A percentile compares a stretch with the other conserved stretches of the same genome.
Conservation (phyloP, 2,329 filamentous ascomycete species). For the Fusarium cicatricum region DNA sequence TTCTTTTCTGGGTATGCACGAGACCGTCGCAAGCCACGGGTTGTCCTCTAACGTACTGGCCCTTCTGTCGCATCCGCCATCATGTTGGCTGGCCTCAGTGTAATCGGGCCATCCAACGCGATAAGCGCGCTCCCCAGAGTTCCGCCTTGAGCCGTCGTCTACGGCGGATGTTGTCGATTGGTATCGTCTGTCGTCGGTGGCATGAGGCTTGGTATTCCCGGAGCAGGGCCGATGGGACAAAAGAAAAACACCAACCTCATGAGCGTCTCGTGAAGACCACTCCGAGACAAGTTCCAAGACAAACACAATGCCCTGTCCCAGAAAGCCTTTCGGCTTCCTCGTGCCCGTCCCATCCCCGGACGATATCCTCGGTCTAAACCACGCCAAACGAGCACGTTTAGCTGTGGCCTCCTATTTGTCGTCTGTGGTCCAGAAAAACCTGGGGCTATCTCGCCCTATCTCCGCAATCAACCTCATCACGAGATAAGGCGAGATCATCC, state of each 20-base stretch:
- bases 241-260: not conserved
- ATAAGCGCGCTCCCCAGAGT: conserved; percentile 43
- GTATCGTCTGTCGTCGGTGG: conserved; percentile 27
- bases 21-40: conserved; percentile 19
- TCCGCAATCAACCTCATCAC: conserved; percentile 33
- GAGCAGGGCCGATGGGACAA: conserved; percentile 9
- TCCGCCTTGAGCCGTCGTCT: conserved; percentile 29
- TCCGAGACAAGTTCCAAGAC: conserved; percentile 27
- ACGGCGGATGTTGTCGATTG: conserved; percentile 14
- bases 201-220: conserved; percentile 25
- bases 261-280: conserved; percentile 12
- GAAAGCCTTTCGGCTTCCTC: conserved; percentile 22
- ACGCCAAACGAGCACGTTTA: conserved; percentile 6
- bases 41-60: not conserved
- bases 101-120: conserved; percentile 38
- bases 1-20: conserved; percentile 18
- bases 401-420: conserved; percentile 23
- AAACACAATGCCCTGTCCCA: conserved; percentile 7
- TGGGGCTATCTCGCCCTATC: conserved; percentile 17
- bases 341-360: conserved; percentile 31
- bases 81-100: conserved; percentile 24
- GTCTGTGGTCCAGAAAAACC: conserved; percentile 11
- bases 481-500: conserved; percentile 29
- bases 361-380: conserved; percentile 28
- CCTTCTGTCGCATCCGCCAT: conserved; percentile 27